Conservation (phyloP, 2,329 filamentous ascomycete genomes). For the Dothiorella sarmentorum region DNA sequence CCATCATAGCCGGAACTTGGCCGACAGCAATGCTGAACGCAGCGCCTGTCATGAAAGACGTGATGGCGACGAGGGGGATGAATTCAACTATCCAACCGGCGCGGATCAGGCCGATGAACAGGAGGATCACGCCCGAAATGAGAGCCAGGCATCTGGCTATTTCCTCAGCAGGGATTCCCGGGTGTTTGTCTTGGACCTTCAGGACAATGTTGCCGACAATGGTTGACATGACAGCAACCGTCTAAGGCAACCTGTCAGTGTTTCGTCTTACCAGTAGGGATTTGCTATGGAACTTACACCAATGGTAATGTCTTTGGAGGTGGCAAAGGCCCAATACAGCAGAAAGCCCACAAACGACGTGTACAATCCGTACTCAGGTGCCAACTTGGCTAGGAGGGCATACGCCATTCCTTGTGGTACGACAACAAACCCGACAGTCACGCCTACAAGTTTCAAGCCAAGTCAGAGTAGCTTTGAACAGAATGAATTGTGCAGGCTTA, state of each 20-base stretch:
- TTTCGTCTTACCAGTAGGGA: neutral
- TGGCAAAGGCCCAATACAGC: constrained; percentile 95
- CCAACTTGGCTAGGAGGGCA: constrained; percentile 72
- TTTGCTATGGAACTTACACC: constrained; percentile 57
- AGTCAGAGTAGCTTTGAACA: neutral
- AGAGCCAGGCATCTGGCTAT: constrained; percentile 78
- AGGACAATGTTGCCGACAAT: constrained; percentile 76
- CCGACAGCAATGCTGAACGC: constrained; percentile 83
- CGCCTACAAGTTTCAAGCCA: constrained; percentile 20
- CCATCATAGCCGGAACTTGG: constrained; percentile 76
- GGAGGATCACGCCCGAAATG: constrained; percentile 72
- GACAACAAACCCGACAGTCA: constrained; percentile 72
- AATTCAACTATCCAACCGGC: constrained; percentile 89
- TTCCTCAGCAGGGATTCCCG: constrained; percentile 58
- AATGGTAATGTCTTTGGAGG: constrained; percentile 96
- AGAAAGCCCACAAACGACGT: constrained; percentile 93
- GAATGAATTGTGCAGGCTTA: constrained; percentile 12
- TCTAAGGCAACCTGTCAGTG: constrained; percentile 46
- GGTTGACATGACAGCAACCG: constrained; percentile 91
- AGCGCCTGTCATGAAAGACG: constrained; percentile 95
- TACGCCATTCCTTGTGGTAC: constrained; percentile 97
- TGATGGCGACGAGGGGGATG: constrained; percentile 85
- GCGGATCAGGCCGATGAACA: constrained; percentile 73
- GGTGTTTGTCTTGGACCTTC: constrained; percentile 56
- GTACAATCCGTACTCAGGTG: constrained; percentile 79